Evolutionary conservation across 2,329 filamentous ascomycete species (phyloP).

Genomic region (Polychaeton citri): DNA sequence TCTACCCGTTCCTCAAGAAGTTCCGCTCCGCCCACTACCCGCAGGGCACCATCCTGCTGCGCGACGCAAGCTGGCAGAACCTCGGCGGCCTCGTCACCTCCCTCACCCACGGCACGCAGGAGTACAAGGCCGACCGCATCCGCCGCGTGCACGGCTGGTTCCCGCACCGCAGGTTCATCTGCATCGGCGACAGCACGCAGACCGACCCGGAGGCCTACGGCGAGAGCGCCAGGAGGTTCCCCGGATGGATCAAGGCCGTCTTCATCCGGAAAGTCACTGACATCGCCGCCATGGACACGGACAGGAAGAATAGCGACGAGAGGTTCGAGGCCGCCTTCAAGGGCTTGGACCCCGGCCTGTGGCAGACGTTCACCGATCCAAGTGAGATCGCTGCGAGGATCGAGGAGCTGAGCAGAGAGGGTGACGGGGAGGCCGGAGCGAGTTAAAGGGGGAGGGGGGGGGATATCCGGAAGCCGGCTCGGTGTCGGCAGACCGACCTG

Average conservation of each 20-base stretch:
- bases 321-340: slow-evolving; percentile 77
- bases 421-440: too few relatives aligned
- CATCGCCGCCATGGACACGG: slow-evolving; percentile 57
- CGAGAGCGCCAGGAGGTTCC: slow-evolving; percentile 55
- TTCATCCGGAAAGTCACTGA: slow-evolving; percentile 75
- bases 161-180: slow-evolving; percentile 64
- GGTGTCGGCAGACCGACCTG: too few relatives aligned
- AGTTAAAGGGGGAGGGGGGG: too few relatives aligned
- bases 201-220: slow-evolving; percentile 84
- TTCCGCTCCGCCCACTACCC: slow-evolving; percentile 64
- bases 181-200: slow-evolving; percentile 84
- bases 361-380: slow-evolving; percentile 74
- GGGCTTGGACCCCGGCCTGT: slow-evolving; percentile 53
- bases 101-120: slow-evolving; percentile 66
- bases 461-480: too few relatives aligned
- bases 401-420: slow-evolving; percentile 15
- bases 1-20: slow-evolving; percentile 70
- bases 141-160: slow-evolving; percentile 66
- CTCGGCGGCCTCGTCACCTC: slow-evolving; percentile 65
- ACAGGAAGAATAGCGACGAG: slow-evolving; percentile 51
- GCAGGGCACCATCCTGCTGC: slow-evolving; percentile 66
- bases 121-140: slow-evolving; percentile 76
- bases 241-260: slow-evolving; percentile 69
- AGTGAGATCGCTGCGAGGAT: slow-evolving; percentile 42
- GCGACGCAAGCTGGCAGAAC: slow-evolving; percentile 78